phyloP scores from a whole-genome alignment of 2,329 filamentous ascomycete species.

The Zarea fungicola region DNA sequence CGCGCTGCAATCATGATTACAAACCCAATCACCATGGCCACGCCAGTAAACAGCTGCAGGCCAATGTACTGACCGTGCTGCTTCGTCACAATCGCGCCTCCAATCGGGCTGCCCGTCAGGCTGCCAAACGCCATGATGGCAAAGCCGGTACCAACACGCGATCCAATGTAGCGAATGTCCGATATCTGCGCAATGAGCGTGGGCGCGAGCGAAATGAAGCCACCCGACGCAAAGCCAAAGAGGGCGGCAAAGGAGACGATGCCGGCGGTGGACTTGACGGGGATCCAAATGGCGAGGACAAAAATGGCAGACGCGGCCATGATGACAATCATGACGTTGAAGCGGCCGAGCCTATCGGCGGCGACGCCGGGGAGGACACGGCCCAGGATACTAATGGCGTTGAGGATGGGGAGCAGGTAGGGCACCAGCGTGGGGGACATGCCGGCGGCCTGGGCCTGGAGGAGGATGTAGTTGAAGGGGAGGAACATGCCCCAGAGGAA shows the following conservation, averaged over 20 bases:
- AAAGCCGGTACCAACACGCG: slow-evolving; percentile 60
- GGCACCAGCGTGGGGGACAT: slow-evolving; percentile 36
- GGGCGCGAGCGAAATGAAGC: slow-evolving; percentile 58
- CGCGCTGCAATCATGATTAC: slow-evolving; percentile 27
- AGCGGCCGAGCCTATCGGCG: slow-evolving; percentile 41
- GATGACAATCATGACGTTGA: slow-evolving; percentile 47
- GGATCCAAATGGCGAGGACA: slow-evolving; percentile 44
- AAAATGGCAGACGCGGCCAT: slow-evolving; percentile 43
- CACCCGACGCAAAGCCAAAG: slow-evolving; percentile 65
- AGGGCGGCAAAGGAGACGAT: slow-evolving; percentile 61
- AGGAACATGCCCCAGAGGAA: slow-evolving; percentile 52
- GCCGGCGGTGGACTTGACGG: slow-evolving; percentile 45
- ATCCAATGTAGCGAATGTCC: slow-evolving; percentile 64
- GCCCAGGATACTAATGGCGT: slow-evolving; percentile 46
- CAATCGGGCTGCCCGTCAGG: slow-evolving; percentile 63
- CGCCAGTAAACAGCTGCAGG: slow-evolving; percentile 61
- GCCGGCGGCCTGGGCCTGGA: slow-evolving; percentile 41
- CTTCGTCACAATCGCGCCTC: slow-evolving; percentile 51
- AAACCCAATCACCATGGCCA: slow-evolving; percentile 35
- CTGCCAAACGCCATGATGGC: slow-evolving; percentile 58
- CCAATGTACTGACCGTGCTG: slow-evolving; percentile 51
- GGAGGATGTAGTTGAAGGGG: slow-evolving; percentile 48
- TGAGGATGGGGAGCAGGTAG: slow-evolving; percentile 53
- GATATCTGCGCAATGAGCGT: slow-evolving; percentile 65
- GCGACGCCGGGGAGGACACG: slow-evolving; percentile 46